These are phyloP conservation scores for Psilocybe cyanescens DNA, from an alignment of 768 basidiomycete genomes.

Conservation along the genomic window DNA sequence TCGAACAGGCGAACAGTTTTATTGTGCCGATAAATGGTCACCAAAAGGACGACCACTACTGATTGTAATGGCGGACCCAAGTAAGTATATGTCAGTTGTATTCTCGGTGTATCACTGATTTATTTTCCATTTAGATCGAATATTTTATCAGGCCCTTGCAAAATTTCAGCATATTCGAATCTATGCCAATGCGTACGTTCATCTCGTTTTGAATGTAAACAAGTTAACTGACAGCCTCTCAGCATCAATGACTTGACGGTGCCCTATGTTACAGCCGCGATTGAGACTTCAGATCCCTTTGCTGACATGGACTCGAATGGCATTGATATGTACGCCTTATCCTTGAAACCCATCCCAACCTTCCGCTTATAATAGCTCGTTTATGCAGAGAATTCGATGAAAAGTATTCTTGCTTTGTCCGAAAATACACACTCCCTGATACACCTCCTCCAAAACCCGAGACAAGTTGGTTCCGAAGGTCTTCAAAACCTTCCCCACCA, in stretches of 20 bases:
- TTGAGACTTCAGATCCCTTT: slow-evolving; percentile 73
- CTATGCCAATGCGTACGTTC: slow-evolving; percentile 78
- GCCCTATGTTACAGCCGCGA: slow-evolving; percentile 79
- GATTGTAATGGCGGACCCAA: slow-evolving; percentile 81
- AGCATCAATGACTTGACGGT: slow-evolving; percentile 81
- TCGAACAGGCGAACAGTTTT: slow-evolving; percentile 82
- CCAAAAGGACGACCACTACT: slow-evolving; percentile 67
- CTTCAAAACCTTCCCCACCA: slow-evolving; percentile 39
- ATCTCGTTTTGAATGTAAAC: background rate
- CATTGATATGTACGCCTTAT: slow-evolving; percentile 56
- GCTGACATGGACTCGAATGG: slow-evolving; percentile 56
- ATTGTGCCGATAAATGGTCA: slow-evolving; percentile 74
- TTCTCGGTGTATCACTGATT: slow-evolving; percentile 4
- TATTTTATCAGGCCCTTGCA: slow-evolving; percentile 76
- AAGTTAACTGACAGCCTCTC: background rate
- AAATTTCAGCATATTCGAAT: slow-evolving; percentile 72
- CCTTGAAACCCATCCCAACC: background rate
- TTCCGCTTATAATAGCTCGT: background rate
- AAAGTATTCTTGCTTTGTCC: slow-evolving; percentile 59
- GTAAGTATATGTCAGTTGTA: slow-evolving; percentile 35
- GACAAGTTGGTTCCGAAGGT: slow-evolving; percentile 45
- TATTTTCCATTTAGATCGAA: slow-evolving; percentile 46
- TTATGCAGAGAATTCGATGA: slow-evolving; percentile 55
- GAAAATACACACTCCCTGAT: slow-evolving; percentile 50
- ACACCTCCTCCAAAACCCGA: slow-evolving; percentile 43